Base-by-base conservation (phyloP, 1,284 basidiomycete genomes). In the Apiotrichum siamense region DNA sequence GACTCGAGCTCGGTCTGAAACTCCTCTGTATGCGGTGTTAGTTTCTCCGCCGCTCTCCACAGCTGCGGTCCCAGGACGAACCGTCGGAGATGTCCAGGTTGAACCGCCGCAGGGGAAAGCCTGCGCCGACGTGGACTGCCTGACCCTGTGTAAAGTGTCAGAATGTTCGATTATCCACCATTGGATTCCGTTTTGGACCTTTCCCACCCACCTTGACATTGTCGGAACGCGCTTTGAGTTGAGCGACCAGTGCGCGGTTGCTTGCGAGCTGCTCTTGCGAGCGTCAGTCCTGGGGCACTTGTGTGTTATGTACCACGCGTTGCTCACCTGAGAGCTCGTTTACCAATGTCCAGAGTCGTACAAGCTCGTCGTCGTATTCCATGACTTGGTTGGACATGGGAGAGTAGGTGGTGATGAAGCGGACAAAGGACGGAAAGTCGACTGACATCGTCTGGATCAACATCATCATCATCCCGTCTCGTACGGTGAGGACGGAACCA, bases 1-100 rank as follows among this genome's bases (percentile, higher is more conserved):
- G 87, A 82, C 73, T 98, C 94, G 4, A 97, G 76, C 70, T 96
- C 92, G 3, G 88, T 89, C 62, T 93, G 86, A 73, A 97, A 97
- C 38, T 81, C 77, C 79, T 97, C 94, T 97, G 71, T 27, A 44
- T 46, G n/a, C n/a, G n/a, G n/a, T 18, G 37, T 47, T 20, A 55
- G 48, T 18, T 29, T 13, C n/a, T 4, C 3, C 23, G 3, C 20
- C 10, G 9, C 2, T 2, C 12, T 9, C 7, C n/a, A 23, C 25
- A 13, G 27, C 32, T 13, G n/a, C n/a, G n/a, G n/a, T n/a, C n/a
- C n/a, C n/a, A n/a, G n/a, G n/a, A 63, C 80, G 49, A 64, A 83
- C 82, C 88, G 81, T 93, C 84, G 33, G 88, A 83, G 31, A 98
- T 82, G 69, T 98, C 94, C n/a, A 86, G 82, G 72, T 97, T 97